These are phyloP conservation scores for Monilinia fructicola DNA, from an alignment of 2,329 filamentous ascomycete species.

Conservation along the genomic window DNA sequence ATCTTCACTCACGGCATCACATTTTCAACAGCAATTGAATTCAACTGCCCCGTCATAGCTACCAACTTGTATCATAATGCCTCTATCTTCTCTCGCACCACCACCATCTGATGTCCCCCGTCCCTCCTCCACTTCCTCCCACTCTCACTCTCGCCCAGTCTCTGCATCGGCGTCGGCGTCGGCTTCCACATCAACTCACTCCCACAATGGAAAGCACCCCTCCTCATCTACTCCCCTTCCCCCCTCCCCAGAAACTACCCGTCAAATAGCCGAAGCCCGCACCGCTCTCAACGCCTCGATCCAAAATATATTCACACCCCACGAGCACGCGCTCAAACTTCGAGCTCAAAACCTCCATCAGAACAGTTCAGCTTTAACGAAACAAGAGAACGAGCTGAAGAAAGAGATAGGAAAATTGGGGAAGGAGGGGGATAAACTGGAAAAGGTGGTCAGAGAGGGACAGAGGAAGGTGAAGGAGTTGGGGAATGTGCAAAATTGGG, in stretches of 20 bases:
- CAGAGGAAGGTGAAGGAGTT: slow-evolving; percentile 71
- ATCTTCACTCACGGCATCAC: background rate
- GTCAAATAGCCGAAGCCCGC: slow-evolving; percentile 56
- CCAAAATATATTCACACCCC: slow-evolving; percentile 59
- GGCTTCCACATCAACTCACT: slow-evolving; percentile 11
- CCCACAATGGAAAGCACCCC: slow-evolving; percentile 19
- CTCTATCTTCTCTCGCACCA: slow-evolving; percentile 16
- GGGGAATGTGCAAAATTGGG: slow-evolving; percentile 83
- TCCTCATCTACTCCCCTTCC: slow-evolving; percentile 19
- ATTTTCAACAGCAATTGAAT: background rate
- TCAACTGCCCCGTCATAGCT: background rate
- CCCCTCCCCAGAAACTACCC: slow-evolving; percentile 34
- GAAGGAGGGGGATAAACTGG: slow-evolving; percentile 64
- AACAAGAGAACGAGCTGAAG: slow-evolving; percentile 65
- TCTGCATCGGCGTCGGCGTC: slow-evolving; percentile 4
- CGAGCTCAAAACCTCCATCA: slow-evolving; percentile 68
- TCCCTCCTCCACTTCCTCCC: slow-evolving; percentile 5
- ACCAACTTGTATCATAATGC: slow-evolving; percentile 16
- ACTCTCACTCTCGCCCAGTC: background rate
- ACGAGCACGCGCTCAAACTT: slow-evolving; percentile 66
- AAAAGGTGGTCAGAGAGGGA: slow-evolving; percentile 61
- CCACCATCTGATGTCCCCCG: background rate
- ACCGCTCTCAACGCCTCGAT: slow-evolving; percentile 57
- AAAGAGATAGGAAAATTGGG: slow-evolving; percentile 60
- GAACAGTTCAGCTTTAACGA: slow-evolving; percentile 63